Evolutionary conservation across 768 basidiomycete genomes (phyloP), one percentile per base, ranked within the genome.

Genomic region (Ramaria sp.): DNA sequence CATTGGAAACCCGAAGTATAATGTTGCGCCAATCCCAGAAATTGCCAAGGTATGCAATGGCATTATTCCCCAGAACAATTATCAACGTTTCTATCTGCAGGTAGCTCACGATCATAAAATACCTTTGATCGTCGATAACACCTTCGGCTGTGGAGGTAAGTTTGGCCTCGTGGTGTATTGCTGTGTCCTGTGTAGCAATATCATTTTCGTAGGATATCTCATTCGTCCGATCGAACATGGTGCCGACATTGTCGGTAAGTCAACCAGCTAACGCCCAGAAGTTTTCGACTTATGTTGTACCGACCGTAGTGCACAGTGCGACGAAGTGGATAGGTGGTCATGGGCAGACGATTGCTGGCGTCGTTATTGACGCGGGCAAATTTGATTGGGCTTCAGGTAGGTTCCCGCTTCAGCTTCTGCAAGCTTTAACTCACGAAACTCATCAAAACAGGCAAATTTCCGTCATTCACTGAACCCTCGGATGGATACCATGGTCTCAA

Each of bases 241-340:
- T 13, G 88, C 89, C 0, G 86, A 91, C 61, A 86, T 91, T 58
- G 73, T 90, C 58, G 74, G 80, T 79, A 34, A n/a, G 74, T 64
- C 46, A 17, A 30, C 22, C 3, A 34, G 15, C 11, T 12, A 41
- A 20, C n/a, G 51, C 20, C 7, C 2, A 20, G 42, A 54, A 3
- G 7, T 6, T 37, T 27, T 22, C 30, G 31, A n/a, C 12, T 19
- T 30, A 34, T 30, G 49, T 58, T 51, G 37, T 51, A 7, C 58
- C 6, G 7, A 22, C 24, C 57, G 3, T 55, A 76, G 83, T 88
- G 17, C 83, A 89, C 66, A 85, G 82, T 51, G 85, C 85, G 0
- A 89, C 88, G 0, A 90, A 91, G 64, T 91, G 88, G 89, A 88
- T 90, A 34, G 83, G 84, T 12, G 84, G 85, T 0, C 86, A 88